Evolutionary conservation across 805 yeast species (phyloP), one percentile per base, ranked within the genome.

Genomic region (Candida saitoana): DNA sequence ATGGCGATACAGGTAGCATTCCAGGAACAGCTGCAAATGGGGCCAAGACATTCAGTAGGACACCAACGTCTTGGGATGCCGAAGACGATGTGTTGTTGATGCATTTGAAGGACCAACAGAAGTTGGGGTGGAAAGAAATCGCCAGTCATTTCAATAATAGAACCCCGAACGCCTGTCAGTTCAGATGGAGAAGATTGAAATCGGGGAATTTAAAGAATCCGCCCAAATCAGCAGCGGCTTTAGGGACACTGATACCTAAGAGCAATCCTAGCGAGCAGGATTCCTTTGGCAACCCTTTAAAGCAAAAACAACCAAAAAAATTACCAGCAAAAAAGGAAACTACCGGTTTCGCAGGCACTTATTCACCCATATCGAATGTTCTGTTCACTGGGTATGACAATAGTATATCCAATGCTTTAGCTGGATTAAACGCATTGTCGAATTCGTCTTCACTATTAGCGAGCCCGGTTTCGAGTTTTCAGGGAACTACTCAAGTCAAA

Each of bases 1-100:
- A 29, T 6, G 11, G 16, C 16, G 32, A 29, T 5, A 29, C 32
- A 6, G 16, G 16, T 6, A 29, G 11, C 27, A 22, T 22, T 22
- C 11, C 27, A 6, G 27, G 27, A 22, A 22, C 27, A 7, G 27
- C 27, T 7, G 27, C 27, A 3, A 15, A 14, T 7, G 29, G 27
- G 8, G 17, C 43, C 8, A 64, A 65, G 44, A 54, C 52, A 44
- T 55, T 54, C 43, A 53, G 64, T 37, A 52, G 74, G 27, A 69
- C 75, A 5, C 75, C 75, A 11, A 68, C 75, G 3, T 68, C 74
- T 3, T 70, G 75, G 75, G 75, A 70, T 49, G 69, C 74, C 14
- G 72, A 63, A 48, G 75, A 70, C 52, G 75, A 70, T 48, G 55
- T 67, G 32, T 61, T 70, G 25, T 56, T 70, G 34, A 67, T 69